Evolutionary conservation across 164 flowering plant species (phyloP), one percentile per base, ranked within the genome.

Genomic region (Tetracentron sinense): DNA sequence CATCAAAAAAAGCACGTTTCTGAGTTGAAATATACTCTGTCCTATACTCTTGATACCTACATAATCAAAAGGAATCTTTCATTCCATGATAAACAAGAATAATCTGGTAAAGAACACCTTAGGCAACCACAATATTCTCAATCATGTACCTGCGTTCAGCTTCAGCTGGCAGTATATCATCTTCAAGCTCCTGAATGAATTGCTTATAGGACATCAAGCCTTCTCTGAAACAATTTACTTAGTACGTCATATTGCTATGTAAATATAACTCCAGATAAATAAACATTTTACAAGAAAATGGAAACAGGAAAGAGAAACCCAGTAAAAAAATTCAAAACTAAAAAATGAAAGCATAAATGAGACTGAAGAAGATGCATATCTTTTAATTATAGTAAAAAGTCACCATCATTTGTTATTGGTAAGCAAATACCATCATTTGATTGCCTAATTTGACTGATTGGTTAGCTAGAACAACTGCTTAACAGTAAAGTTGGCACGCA

Each of bases 131-230:
- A 7, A 30, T 30, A 28, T 14, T 61, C 44, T 19, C 25, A 47
- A 25, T 56, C 44, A 38, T 42, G 19, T 75, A 94, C 97, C 99
- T 90, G 74, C 92, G 90, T 66, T 95, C 99, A 48, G 97, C 99
- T 80, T 92, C 99, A 76, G 92, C 70, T 38, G 99, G 99, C n/a
- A 90, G 68, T 62, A 95, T 75, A 75, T 95, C 99, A 84, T 95
- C 99, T 82, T 95, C 99, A 77, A 95, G 90, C 82, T 95, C 97
- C 72, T 92, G 97, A 68, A 95, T 95, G 65, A 95, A 95, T 72
- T 90, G 99, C 78, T 95, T 95, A 72, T 95, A 95, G 27, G 97
- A 84, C 99, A 92, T 95, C 81, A 95, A 79, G 33, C 99, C 99
- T 75, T 95, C 99, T 71, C 99, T 95, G 83, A 12, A 77, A 69